phyloP scores from a whole-genome alignment of 768 basidiomycete species.

The Scleroderma bovista region DNA sequence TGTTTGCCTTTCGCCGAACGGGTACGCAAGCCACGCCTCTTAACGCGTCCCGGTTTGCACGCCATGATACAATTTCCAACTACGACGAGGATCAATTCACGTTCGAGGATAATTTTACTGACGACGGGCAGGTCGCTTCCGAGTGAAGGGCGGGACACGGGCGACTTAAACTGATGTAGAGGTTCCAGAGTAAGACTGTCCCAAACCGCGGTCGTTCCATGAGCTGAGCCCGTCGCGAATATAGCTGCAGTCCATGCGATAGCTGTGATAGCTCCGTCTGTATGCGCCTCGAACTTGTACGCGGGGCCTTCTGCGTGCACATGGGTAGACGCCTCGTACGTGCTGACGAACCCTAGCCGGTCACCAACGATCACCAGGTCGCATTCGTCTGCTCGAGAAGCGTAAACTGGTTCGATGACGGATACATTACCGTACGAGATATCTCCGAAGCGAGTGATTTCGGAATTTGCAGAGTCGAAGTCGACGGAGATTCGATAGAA shows the following conservation, averaged over 20 bases:
- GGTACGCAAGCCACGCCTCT: conserved; percentile 21
- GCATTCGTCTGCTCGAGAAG: conserved; percentile 31
- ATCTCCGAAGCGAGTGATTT: conserved; percentile 46
- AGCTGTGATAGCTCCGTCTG: conserved; percentile 58
- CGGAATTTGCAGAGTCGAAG: conserved; percentile 19
- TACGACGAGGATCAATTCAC: conserved; percentile 50
- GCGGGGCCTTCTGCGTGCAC: conserved; percentile 28
- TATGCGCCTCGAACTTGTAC: conserved; percentile 56
- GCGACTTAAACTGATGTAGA: conserved; percentile 50
- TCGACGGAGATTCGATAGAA: conserved; percentile 50
- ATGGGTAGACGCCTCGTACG: conserved; percentile 47
- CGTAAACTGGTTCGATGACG: conserved; percentile 41
- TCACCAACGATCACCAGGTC: conserved; percentile 64
- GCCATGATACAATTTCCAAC: conserved; percentile 60
- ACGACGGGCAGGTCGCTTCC: conserved; percentile 41
- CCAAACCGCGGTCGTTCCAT: conserved; percentile 56
- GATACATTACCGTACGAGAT: conserved; percentile 47
- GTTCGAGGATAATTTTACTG: conserved; percentile 50
- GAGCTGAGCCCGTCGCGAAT: conserved; percentile 60
- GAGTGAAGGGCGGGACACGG: conserved; percentile 31
- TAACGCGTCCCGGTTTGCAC: conserved; percentile 56
- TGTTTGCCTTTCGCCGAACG: conserved; percentile 30
- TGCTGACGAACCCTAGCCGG: conserved; percentile 53
- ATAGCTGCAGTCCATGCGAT: conserved; percentile 56
- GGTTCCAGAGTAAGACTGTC: conserved; percentile 59